Base-by-base conservation (phyloP, 2,329 filamentous ascomycete species). In the Aspergillus sp. region DNA sequence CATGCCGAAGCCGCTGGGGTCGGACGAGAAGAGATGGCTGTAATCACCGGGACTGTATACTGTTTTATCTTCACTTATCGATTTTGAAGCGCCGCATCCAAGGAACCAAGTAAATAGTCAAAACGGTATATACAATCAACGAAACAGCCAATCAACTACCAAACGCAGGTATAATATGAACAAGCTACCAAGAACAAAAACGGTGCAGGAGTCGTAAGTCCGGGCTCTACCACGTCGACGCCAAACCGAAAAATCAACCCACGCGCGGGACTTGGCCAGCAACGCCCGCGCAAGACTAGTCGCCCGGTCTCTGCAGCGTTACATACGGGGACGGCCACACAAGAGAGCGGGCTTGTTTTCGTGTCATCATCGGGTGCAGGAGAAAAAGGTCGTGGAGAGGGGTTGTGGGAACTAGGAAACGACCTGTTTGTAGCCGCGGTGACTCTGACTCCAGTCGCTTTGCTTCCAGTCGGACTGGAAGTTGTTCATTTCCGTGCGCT, bases 1-100 rank as follows among this genome's bases (percentile, higher is more conserved):
- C 4, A 81, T 81, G 79, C 78, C 79, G 2, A 77, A 76, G 57
- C 71, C 71, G 0, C 55, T 81, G 45, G 80, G 80, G 0, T 76
- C 71, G 29, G 79, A 81, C 54, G 58, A 71, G 32, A 62, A 58
- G 45, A 45, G 23, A 19, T 59, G 57, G 57, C 32, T 56, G 10
- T 54, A 41, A 16, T 23, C 3, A 43, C 17, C 25, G 4, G 20
- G 10, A 23, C 21, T 23, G 21, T 23, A 25, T 25, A 29, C 5
- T 29, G 25, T 3, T 29, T 9, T 10, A 11, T 29, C 25, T 29
- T 29, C 25, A 29, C 25, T 11, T 29, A 29, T 9, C 25, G 14
- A 17, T 32, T 3, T 13, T 11, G 31, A 21, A 19, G n/a, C 19
- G 5, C 20, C n/a, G 29, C 14, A 16, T 19, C 5, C 20, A 45